Conservation (phyloP, 2,329 filamentous ascomycete species). For the Sclerotinia borealis region DNA sequence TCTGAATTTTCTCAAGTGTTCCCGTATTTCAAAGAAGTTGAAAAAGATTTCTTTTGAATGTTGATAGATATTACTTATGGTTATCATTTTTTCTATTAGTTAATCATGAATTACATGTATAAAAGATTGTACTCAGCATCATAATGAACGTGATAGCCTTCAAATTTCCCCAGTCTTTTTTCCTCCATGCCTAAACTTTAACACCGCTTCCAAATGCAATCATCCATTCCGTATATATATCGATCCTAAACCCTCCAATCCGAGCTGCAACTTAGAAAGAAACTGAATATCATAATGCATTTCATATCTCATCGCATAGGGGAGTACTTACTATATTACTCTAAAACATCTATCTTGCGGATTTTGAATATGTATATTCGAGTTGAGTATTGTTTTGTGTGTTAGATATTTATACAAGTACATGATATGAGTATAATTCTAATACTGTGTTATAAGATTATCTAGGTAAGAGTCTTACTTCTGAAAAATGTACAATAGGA, state of each 20-base stretch:
- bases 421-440: too few relatives aligned
- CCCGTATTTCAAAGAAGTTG: not conserved
- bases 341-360: too few relatives aligned
- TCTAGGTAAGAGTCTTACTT: too few relatives aligned
- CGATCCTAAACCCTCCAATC: not conserved
- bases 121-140: not conserved
- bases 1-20: not conserved
- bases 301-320: not conserved
- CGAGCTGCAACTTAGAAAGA: not conserved
- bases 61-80: not conserved
- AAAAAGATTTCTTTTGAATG: rapidly evolving
- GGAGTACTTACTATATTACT: too few relatives aligned
- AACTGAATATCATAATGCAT: not conserved
- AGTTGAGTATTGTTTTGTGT: too few relatives aligned
- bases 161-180: not conserved
- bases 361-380: too few relatives aligned
- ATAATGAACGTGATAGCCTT: not conserved
- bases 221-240: not conserved
- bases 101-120: not conserved
- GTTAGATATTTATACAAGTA: too few relatives aligned
- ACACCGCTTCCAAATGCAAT: not conserved
- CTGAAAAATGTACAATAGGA: too few relatives aligned
- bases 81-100: not conserved
- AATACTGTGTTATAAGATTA: too few relatives aligned
- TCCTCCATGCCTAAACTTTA: not conserved